These are phyloP conservation scores for Salvia hispanica DNA, from an alignment of 257 asterid genomes.

Conservation along the genomic window DNA sequence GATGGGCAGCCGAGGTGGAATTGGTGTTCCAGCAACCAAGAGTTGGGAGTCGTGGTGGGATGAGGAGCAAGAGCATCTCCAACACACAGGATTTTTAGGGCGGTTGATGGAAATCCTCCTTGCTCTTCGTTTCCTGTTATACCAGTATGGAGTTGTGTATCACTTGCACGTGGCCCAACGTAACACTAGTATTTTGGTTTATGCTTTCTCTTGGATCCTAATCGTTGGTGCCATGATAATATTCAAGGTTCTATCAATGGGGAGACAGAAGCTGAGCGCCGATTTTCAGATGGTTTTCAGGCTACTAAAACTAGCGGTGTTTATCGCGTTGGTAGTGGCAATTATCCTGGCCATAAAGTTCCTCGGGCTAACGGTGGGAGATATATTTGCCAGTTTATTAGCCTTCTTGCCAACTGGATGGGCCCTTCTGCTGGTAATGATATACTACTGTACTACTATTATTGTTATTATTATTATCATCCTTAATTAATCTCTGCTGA, in stretches of 20 bases:
- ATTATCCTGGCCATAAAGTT: slow-evolving; percentile 56
- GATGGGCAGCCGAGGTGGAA: slow-evolving; percentile 77
- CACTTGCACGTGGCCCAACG: slow-evolving; percentile 67
- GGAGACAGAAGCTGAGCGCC: slow-evolving; percentile 84
- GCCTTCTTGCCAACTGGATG: slow-evolving; percentile 95
- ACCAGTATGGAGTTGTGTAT: slow-evolving; percentile 90
- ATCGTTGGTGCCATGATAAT: slow-evolving; percentile 48
- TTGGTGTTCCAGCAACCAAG: slow-evolving; percentile 85
- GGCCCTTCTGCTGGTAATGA: slow-evolving; percentile 70
- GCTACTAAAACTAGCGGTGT: slow-evolving; percentile 71
- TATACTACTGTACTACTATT: background rate
- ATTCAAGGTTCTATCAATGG: slow-evolving; percentile 86
- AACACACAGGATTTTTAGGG: slow-evolving; percentile 66
- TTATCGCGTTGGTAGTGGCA: slow-evolving; percentile 57
- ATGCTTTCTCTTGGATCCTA: background rate
- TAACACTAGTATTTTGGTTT: slow-evolving; percentile 64
- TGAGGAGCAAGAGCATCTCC: slow-evolving; percentile 92
- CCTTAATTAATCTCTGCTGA: background rate
- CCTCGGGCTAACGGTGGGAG: slow-evolving; percentile 70
- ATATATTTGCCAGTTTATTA: slow-evolving; percentile 70
- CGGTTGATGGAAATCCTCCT: slow-evolving; percentile 71
- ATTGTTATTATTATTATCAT: too few relatives aligned
- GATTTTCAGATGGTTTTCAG: slow-evolving; percentile 95
- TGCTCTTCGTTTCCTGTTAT: slow-evolving; percentile 73
- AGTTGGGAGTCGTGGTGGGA: slow-evolving; percentile 99